Percentiles rank a stretch among this genome's conserved stretches.
These are phyloP conservation scores for Endoconidiophora laricicola DNA, from an alignment of 2,329 filamentous ascomycete genomes.

Conservation along the genomic window DNA sequence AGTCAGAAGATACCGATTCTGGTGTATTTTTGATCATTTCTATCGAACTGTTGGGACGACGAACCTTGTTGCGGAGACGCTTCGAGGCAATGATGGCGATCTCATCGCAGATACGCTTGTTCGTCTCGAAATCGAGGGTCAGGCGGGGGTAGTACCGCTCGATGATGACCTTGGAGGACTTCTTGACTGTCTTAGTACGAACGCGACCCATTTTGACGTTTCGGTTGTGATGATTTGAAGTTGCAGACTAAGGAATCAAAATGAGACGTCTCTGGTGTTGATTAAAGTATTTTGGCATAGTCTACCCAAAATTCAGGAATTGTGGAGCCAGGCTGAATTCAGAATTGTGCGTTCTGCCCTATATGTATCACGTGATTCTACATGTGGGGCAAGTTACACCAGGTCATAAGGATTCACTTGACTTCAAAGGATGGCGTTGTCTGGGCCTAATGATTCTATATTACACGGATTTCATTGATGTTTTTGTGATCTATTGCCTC, in stretches of 20 bases:
- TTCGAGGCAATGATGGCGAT: slow-evolving; percentile 98
- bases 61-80: slow-evolving; percentile 97
- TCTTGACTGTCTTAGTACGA: slow-evolving; percentile 54
- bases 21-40: background rate
- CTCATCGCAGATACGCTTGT: slow-evolving; percentile 99
- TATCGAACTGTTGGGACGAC: background rate
- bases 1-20: background rate
- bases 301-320: background rate
- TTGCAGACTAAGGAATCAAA: slow-evolving; percentile 6
- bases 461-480: slow-evolving; percentile 6
- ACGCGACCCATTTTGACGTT: slow-evolving; percentile 54
- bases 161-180: slow-evolving; percentile 97
- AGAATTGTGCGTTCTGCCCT: slow-evolving; percentile 9
- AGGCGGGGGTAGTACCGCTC: slow-evolving; percentile 96
- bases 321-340: background rate
- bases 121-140: slow-evolving; percentile 99
- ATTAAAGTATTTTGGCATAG: slow-evolving; percentile 8
- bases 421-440: too few relatives aligned
- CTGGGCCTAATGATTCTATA: slow-evolving; percentile 10
- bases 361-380: slow-evolving; percentile 1
- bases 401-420: background rate
- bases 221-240: slow-evolving; percentile 24
- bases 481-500: background rate
- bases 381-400: background rate
- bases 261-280: background rate